A percentile compares a stretch with the other conserved stretches of the same genome.
phyloP scores from a whole-genome alignment of 192 early-diverging fungal genomes.

The Gaertneriomyces sp. region DNA sequence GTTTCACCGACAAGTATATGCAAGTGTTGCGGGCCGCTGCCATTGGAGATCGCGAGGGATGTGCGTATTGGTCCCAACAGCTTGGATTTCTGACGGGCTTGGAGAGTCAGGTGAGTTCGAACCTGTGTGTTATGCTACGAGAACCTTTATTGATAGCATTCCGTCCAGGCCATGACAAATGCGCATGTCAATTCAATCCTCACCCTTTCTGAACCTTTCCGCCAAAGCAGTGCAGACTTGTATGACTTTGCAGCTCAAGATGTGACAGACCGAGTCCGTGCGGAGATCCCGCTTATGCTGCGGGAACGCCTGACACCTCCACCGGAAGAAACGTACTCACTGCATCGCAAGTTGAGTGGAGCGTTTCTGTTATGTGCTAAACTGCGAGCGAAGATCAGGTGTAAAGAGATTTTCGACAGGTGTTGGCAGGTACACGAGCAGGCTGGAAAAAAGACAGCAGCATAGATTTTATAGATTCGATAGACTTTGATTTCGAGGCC shows the following conservation, averaged over 20 bases:
- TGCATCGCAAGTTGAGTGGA: conserved; percentile 92
- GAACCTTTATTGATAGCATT: too few species aligned
- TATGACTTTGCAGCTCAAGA: conserved; percentile 85
- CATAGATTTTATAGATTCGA: too few species aligned
- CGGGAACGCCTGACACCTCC: conserved; percentile 90
- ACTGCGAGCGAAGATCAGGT: conserved; percentile 58
- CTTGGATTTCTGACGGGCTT: conserved; percentile 91
- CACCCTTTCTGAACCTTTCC: conserved; percentile 83
- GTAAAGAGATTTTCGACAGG: conserved; percentile 35
- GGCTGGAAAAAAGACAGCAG: too few species aligned
- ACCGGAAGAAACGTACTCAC: conserved; percentile 95
- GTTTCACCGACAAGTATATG: conserved; percentile 76
- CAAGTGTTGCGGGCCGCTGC: conserved; percentile 70
- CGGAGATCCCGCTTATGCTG: conserved; percentile 92
- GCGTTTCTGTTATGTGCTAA: conserved; percentile 88
- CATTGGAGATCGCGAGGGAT: conserved; percentile 67
- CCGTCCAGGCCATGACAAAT: conserved; percentile 64
- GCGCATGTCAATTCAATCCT: conserved; percentile 89
- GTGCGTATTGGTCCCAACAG: conserved; percentile 70
- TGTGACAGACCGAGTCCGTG: conserved; percentile 76
- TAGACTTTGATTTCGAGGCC: too few species aligned
- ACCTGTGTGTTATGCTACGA: background rate
- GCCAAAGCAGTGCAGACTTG: conserved; percentile 1
- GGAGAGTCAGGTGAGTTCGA: conserved; percentile 65
- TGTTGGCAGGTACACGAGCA: background rate